Evolutionary conservation across 2,329 filamentous ascomycete genomes (phyloP).

Genomic region (Apiospora malaysiana): DNA sequence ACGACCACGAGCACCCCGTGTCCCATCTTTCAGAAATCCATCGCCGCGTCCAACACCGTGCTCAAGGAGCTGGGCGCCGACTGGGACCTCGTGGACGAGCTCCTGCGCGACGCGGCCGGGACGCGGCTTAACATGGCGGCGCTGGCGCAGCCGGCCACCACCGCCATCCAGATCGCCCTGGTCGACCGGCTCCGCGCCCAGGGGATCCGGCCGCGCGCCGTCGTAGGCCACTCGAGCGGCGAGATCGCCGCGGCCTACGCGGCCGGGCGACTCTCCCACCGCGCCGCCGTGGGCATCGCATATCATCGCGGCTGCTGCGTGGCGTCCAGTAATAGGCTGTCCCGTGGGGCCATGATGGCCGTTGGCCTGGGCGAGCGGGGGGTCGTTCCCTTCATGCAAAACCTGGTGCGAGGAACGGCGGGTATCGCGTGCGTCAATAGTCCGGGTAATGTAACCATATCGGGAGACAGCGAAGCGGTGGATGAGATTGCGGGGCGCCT

Average conservation of each 20-base stretch:
- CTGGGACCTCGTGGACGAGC: neutral
- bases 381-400: too few relatives aligned
- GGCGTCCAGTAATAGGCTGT: too few relatives aligned
- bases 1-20: neutral
- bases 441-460: too few relatives aligned
- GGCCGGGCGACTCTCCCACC: neutral
- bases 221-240: slow-evolving; percentile 35
- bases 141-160: slow-evolving; percentile 43
- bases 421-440: too few relatives aligned
- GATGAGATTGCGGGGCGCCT: too few relatives aligned
- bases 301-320: too few relatives aligned
- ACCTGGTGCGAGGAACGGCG: too few relatives aligned
- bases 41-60: neutral
- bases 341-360: too few relatives aligned
- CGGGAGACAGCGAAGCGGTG: too few relatives aligned
- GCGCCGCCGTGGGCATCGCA: too few relatives aligned
- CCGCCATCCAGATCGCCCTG: slow-evolving; percentile 48
- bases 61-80: neutral
- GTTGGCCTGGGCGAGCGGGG: too few relatives aligned
- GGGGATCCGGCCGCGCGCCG: slow-evolving; percentile 34
- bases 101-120: neutral
- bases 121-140: slow-evolving; percentile 33
- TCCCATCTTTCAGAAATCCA: neutral
- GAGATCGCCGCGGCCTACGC: slow-evolving; percentile 34
- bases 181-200: slow-evolving; percentile 42